Base-by-base conservation (phyloP, 2,329 filamentous ascomycete species). In the Cladosporium sp. region DNA sequence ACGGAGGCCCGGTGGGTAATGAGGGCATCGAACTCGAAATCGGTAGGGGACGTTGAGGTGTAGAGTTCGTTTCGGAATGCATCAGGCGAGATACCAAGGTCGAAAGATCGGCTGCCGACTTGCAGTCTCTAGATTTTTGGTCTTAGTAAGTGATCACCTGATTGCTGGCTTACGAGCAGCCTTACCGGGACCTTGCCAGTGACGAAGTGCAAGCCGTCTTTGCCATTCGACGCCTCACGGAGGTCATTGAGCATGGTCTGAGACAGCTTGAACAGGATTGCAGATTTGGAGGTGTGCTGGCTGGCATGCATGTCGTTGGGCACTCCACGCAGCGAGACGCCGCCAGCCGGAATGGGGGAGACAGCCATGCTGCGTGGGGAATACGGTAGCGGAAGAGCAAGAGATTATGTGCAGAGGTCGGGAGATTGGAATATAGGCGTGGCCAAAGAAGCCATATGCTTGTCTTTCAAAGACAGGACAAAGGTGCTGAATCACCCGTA, bases 21-120 rank as follows among this genome's bases (percentile, higher is more conserved):
- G 19, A 79, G 64, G 38, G 80, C 80, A 20, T 75, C 69, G 59
- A 83, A 83, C 53, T 75, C 75, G 61, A 82, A 65, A 51, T 73
- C 72, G 54, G 72, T 65, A 51, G 72, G 66, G 49, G 72, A 68
- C 27, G 50, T 47, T 56, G 68, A 70, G 51, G 70, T 63, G 70
- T 83, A 85, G 54, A 85, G 67, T 67, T 84, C 82, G 57, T 78
- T 77, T 53, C 75, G 74, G 60, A 77, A 74, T 36, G 71, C 71
- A 62, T 82, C 78, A 53, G 77, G 64, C 52, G 68, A 73, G 56
- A 78, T 72, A 53, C 76, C 73, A 59, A 84, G 73, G 27, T 75
- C 68, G 54, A 81, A 74, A 27, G 75, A 75, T 62, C 80, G 80
- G 64, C 75, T 75, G 56, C 77, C 80, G 60, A 78, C 78, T 59